Conservation (phyloP, 2,329 filamentous ascomycete species). For the Phaeosphaeria sp. region DNA sequence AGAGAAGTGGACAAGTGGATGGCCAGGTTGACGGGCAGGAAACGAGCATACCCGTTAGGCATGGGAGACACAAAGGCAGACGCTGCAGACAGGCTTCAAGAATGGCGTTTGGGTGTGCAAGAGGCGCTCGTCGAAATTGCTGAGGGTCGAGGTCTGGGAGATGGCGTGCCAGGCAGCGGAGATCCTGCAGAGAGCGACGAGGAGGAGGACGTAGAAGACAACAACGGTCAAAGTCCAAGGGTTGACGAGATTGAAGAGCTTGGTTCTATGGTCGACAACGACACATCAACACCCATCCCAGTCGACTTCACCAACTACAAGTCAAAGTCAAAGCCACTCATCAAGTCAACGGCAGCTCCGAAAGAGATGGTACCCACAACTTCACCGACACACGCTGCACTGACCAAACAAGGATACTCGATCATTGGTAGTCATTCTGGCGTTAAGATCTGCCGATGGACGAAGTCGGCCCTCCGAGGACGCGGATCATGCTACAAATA, state of each 20-base stretch:
- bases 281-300: constrained; percentile 62
- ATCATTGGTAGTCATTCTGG: constrained; percentile 96
- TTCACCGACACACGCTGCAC: constrained; percentile 84
- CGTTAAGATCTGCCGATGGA: constrained; percentile 98
- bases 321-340: constrained; percentile 53
- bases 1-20: constrained; percentile 93
- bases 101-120: constrained; percentile 79
- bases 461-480: constrained; percentile 92
- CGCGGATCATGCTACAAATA: constrained; percentile 97
- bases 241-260: constrained; percentile 88
- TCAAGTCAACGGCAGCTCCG: constrained; percentile 53
- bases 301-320: constrained; percentile 85
- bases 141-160: constrained; percentile 62
- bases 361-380: constrained; percentile 96
- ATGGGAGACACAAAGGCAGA: constrained; percentile 86
- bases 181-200: constrained; percentile 85
- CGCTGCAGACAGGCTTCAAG: constrained; percentile 68
- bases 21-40: constrained; percentile 88
- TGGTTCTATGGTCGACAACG: constrained; percentile 65
- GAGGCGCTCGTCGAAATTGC: constrained; percentile 71
- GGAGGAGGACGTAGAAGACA: constrained; percentile 61
- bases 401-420: constrained; percentile 96
- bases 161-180: constrained; percentile 79
- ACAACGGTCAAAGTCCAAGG: constrained; percentile 45
- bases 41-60: constrained; percentile 86